Conservation (phyloP, 192 early-diverging fungal genomes). For the Coemansia sp. region DNA sequence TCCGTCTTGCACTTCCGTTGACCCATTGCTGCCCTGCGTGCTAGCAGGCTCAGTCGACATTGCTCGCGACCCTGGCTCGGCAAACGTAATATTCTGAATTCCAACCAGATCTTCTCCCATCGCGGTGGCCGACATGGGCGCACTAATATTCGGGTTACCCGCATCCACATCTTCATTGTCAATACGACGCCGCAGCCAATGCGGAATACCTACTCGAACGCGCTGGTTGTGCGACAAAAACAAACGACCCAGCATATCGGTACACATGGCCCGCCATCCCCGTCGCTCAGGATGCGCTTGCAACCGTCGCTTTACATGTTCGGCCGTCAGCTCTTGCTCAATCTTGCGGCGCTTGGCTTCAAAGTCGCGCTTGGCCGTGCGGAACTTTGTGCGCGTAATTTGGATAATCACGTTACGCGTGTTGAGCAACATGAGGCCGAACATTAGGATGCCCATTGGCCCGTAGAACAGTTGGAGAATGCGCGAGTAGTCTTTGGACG, state of each 20-base stretch:
- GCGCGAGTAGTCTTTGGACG: constrained; percentile 42
- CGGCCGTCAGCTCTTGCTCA: constrained; percentile 33
- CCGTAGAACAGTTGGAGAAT: constrained; percentile 45
- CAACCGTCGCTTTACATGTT: constrained; percentile 37
- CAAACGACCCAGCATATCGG: constrained; percentile 22
- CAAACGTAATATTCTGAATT: constrained; percentile 7
- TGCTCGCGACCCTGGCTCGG: neutral
- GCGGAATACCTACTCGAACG: constrained; percentile 40
- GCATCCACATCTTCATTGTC: constrained; percentile 19
- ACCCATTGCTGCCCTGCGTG: neutral
- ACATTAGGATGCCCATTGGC: constrained; percentile 49
- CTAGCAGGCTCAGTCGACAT: neutral
- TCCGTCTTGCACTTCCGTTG: neutral
- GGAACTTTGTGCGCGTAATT: constrained; percentile 34
- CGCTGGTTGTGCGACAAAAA: constrained; percentile 31
- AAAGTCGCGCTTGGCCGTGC: constrained; percentile 33
- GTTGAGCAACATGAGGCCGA: constrained; percentile 51
- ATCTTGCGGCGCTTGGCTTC: constrained; percentile 28
- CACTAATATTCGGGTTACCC: neutral
- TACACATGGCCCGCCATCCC: constrained; percentile 20
- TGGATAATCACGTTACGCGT: constrained; percentile 54
- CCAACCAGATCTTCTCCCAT: too few relatives aligned
- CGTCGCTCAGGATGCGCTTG: constrained; percentile 28
- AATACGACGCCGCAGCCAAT: constrained; percentile 28
- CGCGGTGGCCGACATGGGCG: neutral